Conservation (phyloP, 2,329 filamentous ascomycete species). For the Fusarium sterilihyphosum region DNA sequence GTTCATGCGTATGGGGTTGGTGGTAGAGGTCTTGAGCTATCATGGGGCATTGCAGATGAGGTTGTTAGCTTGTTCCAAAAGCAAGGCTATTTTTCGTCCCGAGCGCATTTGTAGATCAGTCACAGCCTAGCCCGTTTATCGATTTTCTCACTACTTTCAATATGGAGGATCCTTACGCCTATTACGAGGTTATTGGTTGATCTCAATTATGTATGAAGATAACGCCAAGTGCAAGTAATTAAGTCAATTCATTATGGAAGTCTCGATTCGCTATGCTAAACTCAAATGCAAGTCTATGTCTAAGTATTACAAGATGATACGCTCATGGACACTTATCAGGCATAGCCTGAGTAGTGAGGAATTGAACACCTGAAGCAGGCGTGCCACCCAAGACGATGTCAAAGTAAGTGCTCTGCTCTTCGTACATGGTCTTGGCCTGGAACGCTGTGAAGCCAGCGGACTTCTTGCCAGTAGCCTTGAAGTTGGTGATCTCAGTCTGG, state of each 20-base stretch:
- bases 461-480: constrained; percentile 32
- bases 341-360: background rate
- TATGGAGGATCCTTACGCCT: fast-evolving
- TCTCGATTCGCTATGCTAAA: background rate
- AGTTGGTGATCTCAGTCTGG: background rate
- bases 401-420: background rate
- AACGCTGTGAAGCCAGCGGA: constrained; percentile 3
- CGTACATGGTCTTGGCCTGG: background rate
- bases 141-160: fast-evolving
- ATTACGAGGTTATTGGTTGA: fast-evolving
- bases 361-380: background rate
- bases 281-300: background rate
- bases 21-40: constrained; percentile 2
- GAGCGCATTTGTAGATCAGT: background rate
- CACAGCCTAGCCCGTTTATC: fast-evolving
- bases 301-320: background rate
- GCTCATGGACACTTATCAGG: background rate
- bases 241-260: background rate
- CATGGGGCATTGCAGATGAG: background rate
- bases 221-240: background rate
- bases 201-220: too few species aligned
- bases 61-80: background rate
- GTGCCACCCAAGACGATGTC: constrained; percentile 19
- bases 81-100: background rate
- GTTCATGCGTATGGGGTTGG: constrained; percentile 3